phyloP scores from a whole-genome alignment of 768 basidiomycete genomes.

The Lentinula edodes region DNA sequence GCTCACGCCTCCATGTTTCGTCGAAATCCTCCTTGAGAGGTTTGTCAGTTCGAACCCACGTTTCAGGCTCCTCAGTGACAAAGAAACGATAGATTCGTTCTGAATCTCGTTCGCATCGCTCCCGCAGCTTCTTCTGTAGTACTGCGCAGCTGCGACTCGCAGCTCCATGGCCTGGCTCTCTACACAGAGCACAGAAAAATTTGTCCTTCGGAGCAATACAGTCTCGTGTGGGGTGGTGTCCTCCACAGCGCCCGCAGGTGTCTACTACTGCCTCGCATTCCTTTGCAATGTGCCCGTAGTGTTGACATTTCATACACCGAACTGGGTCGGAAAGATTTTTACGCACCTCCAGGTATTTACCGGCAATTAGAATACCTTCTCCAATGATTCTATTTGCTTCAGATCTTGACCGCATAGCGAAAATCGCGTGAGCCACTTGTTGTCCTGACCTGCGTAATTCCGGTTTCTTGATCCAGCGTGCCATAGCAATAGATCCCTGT shows the following conservation, averaged over 20 bases:
- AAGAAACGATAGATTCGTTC: not conserved
- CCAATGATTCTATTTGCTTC: not conserved
- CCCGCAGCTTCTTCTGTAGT: not conserved
- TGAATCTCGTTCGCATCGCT: not conserved
- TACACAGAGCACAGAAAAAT: constrained; percentile 4
- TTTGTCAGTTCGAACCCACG: not conserved
- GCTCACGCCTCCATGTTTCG: not conserved
- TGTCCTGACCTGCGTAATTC: too few relatives aligned
- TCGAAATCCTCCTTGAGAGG: not conserved
- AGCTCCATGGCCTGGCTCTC: not conserved
- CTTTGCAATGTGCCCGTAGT: not conserved
- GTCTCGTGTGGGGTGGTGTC: not conserved
- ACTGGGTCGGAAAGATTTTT: not conserved
- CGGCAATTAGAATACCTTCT: not conserved
- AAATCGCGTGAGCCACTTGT: too few relatives aligned
- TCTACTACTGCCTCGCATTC: not conserved
- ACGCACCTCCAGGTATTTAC: not conserved
- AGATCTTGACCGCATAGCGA: not conserved
- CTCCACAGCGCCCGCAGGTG: not conserved
- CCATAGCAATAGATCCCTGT: too few relatives aligned
- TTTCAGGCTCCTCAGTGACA: not conserved
- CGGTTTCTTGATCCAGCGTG: too few relatives aligned
- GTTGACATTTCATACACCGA: not conserved
- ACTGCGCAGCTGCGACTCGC: not conserved
- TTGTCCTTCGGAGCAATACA: not conserved